Conservation (phyloP, 257 asterid species). For the Solanum chaucha region DNA sequence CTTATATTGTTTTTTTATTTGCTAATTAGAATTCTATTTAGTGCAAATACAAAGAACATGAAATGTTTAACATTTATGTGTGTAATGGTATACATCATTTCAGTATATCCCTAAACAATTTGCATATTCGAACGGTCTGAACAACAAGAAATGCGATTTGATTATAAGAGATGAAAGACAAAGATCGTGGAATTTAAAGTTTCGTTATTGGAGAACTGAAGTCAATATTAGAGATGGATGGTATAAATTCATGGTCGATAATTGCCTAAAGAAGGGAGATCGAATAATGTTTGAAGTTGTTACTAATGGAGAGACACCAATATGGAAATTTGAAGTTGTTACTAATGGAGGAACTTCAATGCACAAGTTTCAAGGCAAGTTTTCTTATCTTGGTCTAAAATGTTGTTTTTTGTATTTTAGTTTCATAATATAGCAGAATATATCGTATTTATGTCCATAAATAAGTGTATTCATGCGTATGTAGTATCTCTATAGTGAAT, state of each 20-base stretch:
- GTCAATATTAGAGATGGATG: not conserved
- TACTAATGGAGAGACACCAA: not conserved
- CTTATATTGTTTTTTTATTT: no score
- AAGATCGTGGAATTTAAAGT: not conserved
- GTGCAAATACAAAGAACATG: no score
- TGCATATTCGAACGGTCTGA: not conserved
- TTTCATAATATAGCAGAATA: no score
- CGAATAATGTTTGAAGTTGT: not conserved
- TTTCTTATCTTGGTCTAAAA: no score
- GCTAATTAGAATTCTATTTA: no score
- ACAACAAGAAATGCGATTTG: not conserved
- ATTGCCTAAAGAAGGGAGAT: not conserved
- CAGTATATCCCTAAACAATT: not conserved
- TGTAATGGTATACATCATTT: not conserved
- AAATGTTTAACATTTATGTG: no score
- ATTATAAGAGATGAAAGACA: not conserved
- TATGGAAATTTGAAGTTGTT: not conserved
- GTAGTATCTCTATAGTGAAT: no score
- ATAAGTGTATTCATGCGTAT: no score
- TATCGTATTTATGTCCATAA: no score
- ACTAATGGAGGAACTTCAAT: no score
- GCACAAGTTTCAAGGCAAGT: no score
- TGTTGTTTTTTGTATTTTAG: no score
- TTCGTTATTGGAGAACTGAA: not conserved
- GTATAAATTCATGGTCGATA: not conserved